Conservation (phyloP, 352 stramenopile species). For the Globisporangium uncinulatum region DNA sequence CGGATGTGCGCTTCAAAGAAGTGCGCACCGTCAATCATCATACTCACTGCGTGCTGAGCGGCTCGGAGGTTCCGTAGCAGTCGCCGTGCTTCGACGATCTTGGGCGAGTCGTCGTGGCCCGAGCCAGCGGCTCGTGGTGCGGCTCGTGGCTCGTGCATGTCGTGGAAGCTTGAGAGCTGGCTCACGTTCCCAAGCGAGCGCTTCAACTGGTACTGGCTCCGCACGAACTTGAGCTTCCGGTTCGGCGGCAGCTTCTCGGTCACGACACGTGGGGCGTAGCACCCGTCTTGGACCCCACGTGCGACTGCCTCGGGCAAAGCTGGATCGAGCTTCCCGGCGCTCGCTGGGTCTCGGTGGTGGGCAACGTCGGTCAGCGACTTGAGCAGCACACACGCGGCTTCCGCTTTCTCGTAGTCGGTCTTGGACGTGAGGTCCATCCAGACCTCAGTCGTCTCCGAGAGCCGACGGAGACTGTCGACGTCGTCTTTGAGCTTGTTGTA, state of each 20-base stretch:
- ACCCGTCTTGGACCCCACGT: slow-evolving; percentile 2
- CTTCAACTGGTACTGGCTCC: slow-evolving; percentile 28
- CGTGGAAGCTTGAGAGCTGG: slow-evolving; percentile 37
- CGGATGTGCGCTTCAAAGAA: slow-evolving; percentile 56
- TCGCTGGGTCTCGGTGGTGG: slow-evolving; percentile 2
- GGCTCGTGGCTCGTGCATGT: slow-evolving; percentile 9
- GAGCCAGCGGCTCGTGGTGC: background rate
- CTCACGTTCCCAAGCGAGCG: slow-evolving; percentile 41
- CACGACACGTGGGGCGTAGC: slow-evolving; percentile 18
- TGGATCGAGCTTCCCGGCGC: background rate
- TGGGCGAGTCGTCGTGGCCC: slow-evolving; percentile 13
- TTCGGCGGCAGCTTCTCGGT: slow-evolving; percentile 47
- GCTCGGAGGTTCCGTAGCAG: slow-evolving; percentile 55
- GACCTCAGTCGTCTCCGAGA: slow-evolving; percentile 73
- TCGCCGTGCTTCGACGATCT: slow-evolving; percentile 37
- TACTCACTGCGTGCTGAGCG: slow-evolving; percentile 51
- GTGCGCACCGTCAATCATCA: slow-evolving; percentile 64
- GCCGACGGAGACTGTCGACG: slow-evolving; percentile 47
- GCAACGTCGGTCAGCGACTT: slow-evolving; percentile 37
- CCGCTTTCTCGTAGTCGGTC: slow-evolving; percentile 59
- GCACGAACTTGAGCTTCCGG: slow-evolving; percentile 30
- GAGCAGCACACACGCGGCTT: slow-evolving; percentile 38
- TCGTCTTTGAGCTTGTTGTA: slow-evolving; percentile 68
- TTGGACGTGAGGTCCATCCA: slow-evolving; percentile 80
- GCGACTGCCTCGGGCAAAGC: background rate